Evolutionary conservation across 2,329 filamentous ascomycete genomes (phyloP).

Genomic region (Aspergillus pseudotamarii): DNA sequence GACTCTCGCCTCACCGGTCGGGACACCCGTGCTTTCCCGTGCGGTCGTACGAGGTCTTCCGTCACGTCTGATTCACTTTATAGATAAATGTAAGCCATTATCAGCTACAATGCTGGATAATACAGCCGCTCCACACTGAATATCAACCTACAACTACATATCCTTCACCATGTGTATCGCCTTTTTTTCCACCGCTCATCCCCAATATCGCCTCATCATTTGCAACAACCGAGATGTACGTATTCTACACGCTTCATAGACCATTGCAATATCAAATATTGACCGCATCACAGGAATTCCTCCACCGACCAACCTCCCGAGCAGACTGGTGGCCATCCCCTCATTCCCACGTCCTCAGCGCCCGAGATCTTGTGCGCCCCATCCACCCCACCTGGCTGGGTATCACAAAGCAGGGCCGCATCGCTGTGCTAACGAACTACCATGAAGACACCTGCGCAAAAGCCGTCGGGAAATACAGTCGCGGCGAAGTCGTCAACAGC

Average conservation of each 20-base stretch:
- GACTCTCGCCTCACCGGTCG: not conserved
- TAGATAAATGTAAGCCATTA: not conserved
- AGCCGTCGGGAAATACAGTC: slow-evolving; percentile 48
- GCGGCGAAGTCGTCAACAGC: slow-evolving; percentile 60
- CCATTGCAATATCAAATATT: not conserved
- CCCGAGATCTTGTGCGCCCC: slow-evolving; percentile 59
- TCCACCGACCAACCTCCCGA: slow-evolving; percentile 59
- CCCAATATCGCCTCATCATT: slow-evolving; percentile 14
- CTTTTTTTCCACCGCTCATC: slow-evolving; percentile 13
- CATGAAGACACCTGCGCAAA: slow-evolving; percentile 53
- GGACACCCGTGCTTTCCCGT: not conserved
- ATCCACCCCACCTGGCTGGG: slow-evolving; percentile 65
- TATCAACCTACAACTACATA: not conserved
- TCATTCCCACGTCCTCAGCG: slow-evolving; percentile 57
- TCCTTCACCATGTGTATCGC: slow-evolving; percentile 13
- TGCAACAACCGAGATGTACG: slow-evolving; percentile 15
- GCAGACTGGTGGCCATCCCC: slow-evolving; percentile 61
- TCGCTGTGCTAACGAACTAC: slow-evolving; percentile 65
- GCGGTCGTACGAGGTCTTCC: not conserved
- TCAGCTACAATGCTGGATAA: not conserved
- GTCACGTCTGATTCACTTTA: not conserved
- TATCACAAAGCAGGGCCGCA: slow-evolving; percentile 58
- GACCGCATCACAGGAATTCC: slow-evolving; percentile 53
- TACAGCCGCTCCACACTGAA: not conserved
- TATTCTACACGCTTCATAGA: not conserved